Evolutionary conservation across 2,329 filamentous ascomycete species (phyloP), one percentile per base, ranked within the genome.

Genomic region (Aureobasidium sp.): DNA sequence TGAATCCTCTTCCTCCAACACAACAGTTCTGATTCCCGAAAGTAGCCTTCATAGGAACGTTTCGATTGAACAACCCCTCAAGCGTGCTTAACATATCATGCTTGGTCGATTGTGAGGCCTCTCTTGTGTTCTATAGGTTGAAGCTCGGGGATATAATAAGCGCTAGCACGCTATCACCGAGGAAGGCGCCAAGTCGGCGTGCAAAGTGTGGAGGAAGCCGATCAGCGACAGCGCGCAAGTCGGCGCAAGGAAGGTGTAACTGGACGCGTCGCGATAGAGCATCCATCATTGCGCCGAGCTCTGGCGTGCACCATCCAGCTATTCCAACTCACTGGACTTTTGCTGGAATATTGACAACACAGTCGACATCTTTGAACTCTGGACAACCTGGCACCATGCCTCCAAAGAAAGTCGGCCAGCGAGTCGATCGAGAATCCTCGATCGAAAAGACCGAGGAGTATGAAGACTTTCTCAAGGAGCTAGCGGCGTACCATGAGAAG

Each of bases 401-500:
- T 29, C 69, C 66, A 53, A 71, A 72, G 26, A 62, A 56, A 34
- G 5, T 48, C 36, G 39, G 39, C 13, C 41, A 51, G 50, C 78
- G 78, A 61, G 73, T 68, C 57, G 73, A 72, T 65, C 74, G 74
- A 65, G 79, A 79, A 63, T 70, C 75, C 64, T 78, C 76, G 62
- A 75, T 80, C 67, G 79, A 82, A 66, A 75, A 71, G 68, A 77
- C 76, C 10, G 68, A 83, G 56, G 90, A 94, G 76, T 91, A 91
- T 75, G 83, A 87, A 62, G 85, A 89, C 47, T 95, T 96, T 73
- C 88, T 95, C 71, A 79, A 83, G 67, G 85, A 87, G 70, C 78
- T 95, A 62, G 82, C 80, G 56, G 84, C 80, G 51, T 95, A 90
- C 72, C 90, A 95, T 75, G 81, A 87, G 68, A 85, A 90, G 74